These are phyloP conservation scores for Colletotrichum liriopes DNA, from an alignment of 2,329 filamentous ascomycete species.

Conservation along the genomic window DNA sequence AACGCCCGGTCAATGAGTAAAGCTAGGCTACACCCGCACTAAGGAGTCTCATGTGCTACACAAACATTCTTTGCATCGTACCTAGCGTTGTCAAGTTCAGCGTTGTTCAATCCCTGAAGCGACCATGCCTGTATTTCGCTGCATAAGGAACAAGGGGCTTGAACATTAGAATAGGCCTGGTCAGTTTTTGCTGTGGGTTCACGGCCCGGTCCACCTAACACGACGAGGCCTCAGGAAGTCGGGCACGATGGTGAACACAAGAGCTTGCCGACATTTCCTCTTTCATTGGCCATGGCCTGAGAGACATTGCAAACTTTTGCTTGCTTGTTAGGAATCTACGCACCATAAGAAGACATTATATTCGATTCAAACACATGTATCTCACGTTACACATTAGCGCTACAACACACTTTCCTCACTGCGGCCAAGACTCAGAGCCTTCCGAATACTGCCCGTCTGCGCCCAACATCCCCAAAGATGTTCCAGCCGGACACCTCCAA, in stretches of 20 bases:
- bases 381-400: not conserved
- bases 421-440: slow-evolving; percentile 12
- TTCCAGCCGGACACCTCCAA: slow-evolving; percentile 25
- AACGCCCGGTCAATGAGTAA: too few relatives aligned
- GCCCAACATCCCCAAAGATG: slow-evolving; percentile 23
- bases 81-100: too few relatives aligned
- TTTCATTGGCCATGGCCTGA: not conserved
- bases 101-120: too few relatives aligned
- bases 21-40: too few relatives aligned
- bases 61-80: too few relatives aligned
- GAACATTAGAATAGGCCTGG: not conserved
- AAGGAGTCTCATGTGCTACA: too few relatives aligned
- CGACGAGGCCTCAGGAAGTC: not conserved
- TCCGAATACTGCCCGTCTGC: slow-evolving; percentile 16
- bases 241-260: too few relatives aligned
- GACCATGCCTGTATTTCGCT: not conserved
- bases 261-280: too few relatives aligned
- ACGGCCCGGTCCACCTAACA: not conserved
- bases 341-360: not conserved
- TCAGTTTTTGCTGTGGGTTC: not conserved
- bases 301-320: not conserved
- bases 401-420: not conserved
- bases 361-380: not conserved
- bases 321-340: not conserved
- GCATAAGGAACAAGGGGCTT: too few relatives aligned